Conservation (phyloP, 2,329 filamentous ascomycete species). For the Apiospora phragmitis region DNA sequence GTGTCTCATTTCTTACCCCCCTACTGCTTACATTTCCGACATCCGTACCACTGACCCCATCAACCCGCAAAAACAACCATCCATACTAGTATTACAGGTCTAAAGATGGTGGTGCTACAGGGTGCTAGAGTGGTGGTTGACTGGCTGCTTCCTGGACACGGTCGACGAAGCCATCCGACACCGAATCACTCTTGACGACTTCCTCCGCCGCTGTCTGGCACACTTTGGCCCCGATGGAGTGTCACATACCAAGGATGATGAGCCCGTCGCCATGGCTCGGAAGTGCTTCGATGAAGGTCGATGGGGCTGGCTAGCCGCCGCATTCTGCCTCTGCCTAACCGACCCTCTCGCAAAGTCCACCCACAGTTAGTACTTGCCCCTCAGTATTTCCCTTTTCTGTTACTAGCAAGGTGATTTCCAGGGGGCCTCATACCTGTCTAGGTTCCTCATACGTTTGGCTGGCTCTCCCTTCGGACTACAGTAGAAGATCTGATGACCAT, state of each 20-base stretch:
- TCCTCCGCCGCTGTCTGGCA: not conserved
- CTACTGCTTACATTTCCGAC: no score
- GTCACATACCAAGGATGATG: not conserved
- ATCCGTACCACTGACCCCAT: no score
- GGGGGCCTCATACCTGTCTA: no score
- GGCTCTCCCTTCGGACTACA: not conserved
- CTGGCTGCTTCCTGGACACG: not conserved
- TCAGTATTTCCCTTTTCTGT: not conserved
- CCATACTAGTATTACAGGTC: no score
- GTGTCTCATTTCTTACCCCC: no score
- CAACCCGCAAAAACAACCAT: no score
- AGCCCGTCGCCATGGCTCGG: not conserved
- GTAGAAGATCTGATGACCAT: not conserved
- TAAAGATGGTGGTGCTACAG: no score
- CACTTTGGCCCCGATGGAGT: not conserved
- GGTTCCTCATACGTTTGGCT: no score
- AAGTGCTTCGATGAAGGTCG: not conserved
- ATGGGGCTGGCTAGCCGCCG: not conserved
- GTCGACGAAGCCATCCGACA: not conserved
- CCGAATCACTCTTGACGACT: not conserved
- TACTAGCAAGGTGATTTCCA: no score
- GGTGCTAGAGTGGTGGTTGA: no score
- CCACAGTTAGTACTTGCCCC: not conserved
- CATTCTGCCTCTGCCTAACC: not conserved
- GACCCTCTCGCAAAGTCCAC: not conserved